Base-by-base conservation (phyloP, 2,329 filamentous ascomycete genomes). In the Aschersonia sp. region DNA sequence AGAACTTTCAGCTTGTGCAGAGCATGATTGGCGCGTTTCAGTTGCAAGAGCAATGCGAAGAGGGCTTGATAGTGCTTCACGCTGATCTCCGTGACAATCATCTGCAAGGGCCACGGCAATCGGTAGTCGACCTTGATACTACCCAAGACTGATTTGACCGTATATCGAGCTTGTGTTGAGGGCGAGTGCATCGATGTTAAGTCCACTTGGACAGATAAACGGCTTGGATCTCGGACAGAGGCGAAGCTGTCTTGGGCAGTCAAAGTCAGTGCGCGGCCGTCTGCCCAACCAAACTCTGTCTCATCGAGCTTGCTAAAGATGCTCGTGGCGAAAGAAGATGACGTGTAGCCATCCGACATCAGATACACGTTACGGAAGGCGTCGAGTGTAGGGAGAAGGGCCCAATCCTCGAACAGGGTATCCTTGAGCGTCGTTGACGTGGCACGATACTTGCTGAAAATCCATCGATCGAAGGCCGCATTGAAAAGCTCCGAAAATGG, bases 231-330 rank as follows among this genome's bases (percentile, higher is more conserved):
- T 1, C 85, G 62, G 2, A 67, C 65, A 0, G 64, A 54, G 1
- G 77, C 71, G 59, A 87, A 88, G 0, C 84, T 79, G 48, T 81
- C 81, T 49, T 87, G 84, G 1, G 83, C 81, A 2, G 87, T 66
- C 53, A 89, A 86, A 0, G 84, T 92, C 31, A 95, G 68, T 1
- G 84, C 73, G 57, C 90, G 94, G 22, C 81, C 77, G 60, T 95
- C 87, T 51, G 83, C 81, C 89, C 88, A 95, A 37, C 66, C 67
- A 5, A 58, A 62, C 58, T 67, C 71, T 12, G 73, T 56, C 2
- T 66, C 69, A 54, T 92, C 84, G 43, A 95, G 74, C 45, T 83
- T 80, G 48, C 81, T 76, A 58, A 95, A 95, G 1, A 95, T 62
- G 10, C 75, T 74, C 30, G 73, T 71, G 10, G 83, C 76, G 54